Base-by-base conservation (phyloP, 805 yeast species). In the Pichia californica region DNA sequence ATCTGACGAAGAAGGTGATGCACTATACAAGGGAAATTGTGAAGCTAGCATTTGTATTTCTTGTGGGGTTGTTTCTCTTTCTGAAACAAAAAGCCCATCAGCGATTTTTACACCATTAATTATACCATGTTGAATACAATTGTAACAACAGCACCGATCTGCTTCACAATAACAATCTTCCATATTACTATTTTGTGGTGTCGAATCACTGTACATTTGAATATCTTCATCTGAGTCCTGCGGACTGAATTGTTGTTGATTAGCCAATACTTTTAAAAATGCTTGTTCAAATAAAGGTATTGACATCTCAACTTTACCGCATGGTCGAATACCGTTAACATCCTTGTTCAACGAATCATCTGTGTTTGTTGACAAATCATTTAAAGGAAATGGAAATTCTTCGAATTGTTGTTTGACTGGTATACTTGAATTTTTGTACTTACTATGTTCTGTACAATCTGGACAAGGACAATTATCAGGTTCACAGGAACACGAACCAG, bases 111-210 rank as follows among this genome's bases (percentile, higher is more conserved):
- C 41, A 9, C 68, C 68, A 33, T 58, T 47, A 1, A 50, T 50
- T 5, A 63, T 63, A 2, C 66, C 65, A 47, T 64, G 69, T 8
- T 48, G 29, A 13, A 53, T 62, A 53, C 68, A 64, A 38, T 62
- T 57, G 34, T 52, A 61, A 41, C 69, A 64, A 14, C 51, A 56
- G 43, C 69, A 64, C 27, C 58, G 60, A 19, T 61, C 62, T 5
- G 57, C 53, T 4, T 52, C 38, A 47, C 69, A 64, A 23, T 50
- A 49, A 38, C 68, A 64, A 6, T 56, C 64, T 1, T 47, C 47
- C 25, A 40, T 47, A 18, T 33, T 21, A 5, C 30, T 9, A 10
- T 29, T 13, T 3, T 36, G 37, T 6, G 51, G 35, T 1, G 11
- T 41, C 8, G 41, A 23, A 7, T 23, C 19, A 5, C 33, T 41